Evolutionary conservation across 108 stramenopile species (phyloP), one percentile per base, ranked within the genome.

Genomic region (Cyclotella cryptica): DNA sequence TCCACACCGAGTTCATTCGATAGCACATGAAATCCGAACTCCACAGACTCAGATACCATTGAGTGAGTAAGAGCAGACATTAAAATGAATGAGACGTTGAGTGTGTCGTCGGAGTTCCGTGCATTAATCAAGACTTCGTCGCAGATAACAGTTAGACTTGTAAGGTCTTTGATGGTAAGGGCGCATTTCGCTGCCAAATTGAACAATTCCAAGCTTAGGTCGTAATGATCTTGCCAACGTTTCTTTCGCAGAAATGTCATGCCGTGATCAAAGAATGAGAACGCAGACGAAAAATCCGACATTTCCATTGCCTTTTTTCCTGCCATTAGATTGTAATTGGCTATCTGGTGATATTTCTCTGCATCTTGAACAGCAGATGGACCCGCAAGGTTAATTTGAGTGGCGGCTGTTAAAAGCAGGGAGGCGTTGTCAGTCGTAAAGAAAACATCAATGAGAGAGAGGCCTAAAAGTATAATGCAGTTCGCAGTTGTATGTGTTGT

Each of bases 341-440:
- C n/a, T n/a, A n/a, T n/a, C n/a, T n/a, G n/a, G n/a, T n/a, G n/a
- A n/a, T n/a, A n/a, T n/a, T n/a, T n/a, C n/a, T n/a, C n/a, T n/a
- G n/a, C n/a, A n/a, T n/a, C n/a, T n/a, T n/a, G n/a, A n/a, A 71
- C 39, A 29, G 63, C 63, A 29, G 69, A 44, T n/a, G 69, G 62
- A 12, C 77, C 77, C 3, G 53, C 77, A 65, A 59, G 44, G 68
- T 78, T 78, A 21, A 78, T 54, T 22, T 78, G 77, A 55, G 28
- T 71, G 13, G 57, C 70, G 46, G 77, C 62, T 11, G 51, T 40
- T 26, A 78, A 71, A n/a, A 78, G 41, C 30, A 71, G 35, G n/a
- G n/a, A n/a, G n/a, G n/a, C n/a, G 26, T 66, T 29, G 19, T 58
- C 19, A 19, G 35, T 10, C 1, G 54, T 47, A 9, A 57, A 21